phyloP scores from a whole-genome alignment of 108 stramenopile genomes.

The Nitzschia palea region DNA sequence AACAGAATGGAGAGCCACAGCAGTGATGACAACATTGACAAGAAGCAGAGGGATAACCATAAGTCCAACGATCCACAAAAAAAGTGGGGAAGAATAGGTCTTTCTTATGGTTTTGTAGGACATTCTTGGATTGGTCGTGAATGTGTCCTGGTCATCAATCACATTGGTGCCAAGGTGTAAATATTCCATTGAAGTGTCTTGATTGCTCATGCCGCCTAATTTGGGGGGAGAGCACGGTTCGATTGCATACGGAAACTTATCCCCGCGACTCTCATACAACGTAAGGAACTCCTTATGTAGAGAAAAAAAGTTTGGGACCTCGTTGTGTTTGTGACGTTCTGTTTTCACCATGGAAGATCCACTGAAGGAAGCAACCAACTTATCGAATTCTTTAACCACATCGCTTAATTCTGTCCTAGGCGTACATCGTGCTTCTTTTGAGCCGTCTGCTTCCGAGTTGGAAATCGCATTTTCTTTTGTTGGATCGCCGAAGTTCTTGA shows the following conservation, averaged over 20 bases:
- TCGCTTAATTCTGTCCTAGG: conserved; percentile 37
- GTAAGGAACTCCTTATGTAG: neutral
- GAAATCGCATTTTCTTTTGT: conserved; percentile 15
- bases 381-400: conserved; percentile 27
- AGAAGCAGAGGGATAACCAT: conserved; percentile 39
- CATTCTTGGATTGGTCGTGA: neutral
- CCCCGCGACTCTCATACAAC: conserved; percentile 29
- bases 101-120: neutral
- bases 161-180: neutral
- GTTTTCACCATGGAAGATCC: conserved; percentile 17
- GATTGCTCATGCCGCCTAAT: neutral
- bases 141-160: neutral
- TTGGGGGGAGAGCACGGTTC: neutral
- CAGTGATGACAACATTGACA: conserved; percentile 19
- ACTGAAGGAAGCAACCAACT: conserved; percentile 37
- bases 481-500: conserved; percentile 28
- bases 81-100: conserved; percentile 28
- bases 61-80: conserved; percentile 35
- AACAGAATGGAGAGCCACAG: conserved; percentile 7
- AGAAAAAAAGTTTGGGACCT: conserved; percentile 4
- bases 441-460: neutral
- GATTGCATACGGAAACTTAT: neutral
- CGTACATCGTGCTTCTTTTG: neutral
- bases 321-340: conserved; percentile 3
- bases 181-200: neutral